These are phyloP conservation scores for Ceratocystis alfenasii DNA, from an alignment of 2,329 filamentous ascomycete genomes.

Conservation along the genomic window DNA sequence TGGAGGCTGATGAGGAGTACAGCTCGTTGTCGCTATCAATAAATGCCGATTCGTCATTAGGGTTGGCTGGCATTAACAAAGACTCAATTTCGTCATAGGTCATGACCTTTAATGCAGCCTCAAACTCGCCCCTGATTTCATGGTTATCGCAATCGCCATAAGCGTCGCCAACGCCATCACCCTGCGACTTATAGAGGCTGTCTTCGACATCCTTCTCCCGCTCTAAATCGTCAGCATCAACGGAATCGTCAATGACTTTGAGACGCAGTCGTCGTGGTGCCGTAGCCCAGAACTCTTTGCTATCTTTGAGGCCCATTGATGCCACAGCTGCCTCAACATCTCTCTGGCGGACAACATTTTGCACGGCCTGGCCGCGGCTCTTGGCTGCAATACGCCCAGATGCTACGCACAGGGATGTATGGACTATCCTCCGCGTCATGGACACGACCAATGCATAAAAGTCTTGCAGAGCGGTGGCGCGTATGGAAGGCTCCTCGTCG, in stretches of 20 bases:
- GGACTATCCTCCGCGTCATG: constrained; percentile 57
- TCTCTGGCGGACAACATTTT: constrained; percentile 26
- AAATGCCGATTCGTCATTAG: background rate
- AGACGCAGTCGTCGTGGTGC: constrained; percentile 40
- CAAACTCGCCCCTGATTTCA: background rate
- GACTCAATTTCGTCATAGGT: constrained; percentile 36
- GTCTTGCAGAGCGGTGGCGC: constrained; percentile 63
- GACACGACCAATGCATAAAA: constrained; percentile 57
- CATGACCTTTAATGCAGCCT: constrained; percentile 29
- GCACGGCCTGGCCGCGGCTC: constrained; percentile 26
- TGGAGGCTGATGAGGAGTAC: background rate
- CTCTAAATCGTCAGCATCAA: constrained; percentile 21
- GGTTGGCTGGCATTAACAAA: constrained; percentile 26
- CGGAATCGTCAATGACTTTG: constrained; percentile 34
- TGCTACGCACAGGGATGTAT: constrained; percentile 58
- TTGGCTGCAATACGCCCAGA: constrained; percentile 52
- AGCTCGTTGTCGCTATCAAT: background rate
- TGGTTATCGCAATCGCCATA: background rate
- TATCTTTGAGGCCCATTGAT: constrained; percentile 31
- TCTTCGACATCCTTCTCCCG: constrained; percentile 20
- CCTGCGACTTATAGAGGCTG: constrained; percentile 23
- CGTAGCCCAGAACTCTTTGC: constrained; percentile 36
- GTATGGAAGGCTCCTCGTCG: constrained; percentile 52
- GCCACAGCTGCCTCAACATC: constrained; percentile 41
- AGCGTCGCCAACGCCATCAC: constrained; percentile 22